A percentile compares a stretch with the other conserved stretches of the same genome.
Conservation (phyloP, 2,329 filamentous ascomycete species). For the Zasmidium cellare region DNA sequence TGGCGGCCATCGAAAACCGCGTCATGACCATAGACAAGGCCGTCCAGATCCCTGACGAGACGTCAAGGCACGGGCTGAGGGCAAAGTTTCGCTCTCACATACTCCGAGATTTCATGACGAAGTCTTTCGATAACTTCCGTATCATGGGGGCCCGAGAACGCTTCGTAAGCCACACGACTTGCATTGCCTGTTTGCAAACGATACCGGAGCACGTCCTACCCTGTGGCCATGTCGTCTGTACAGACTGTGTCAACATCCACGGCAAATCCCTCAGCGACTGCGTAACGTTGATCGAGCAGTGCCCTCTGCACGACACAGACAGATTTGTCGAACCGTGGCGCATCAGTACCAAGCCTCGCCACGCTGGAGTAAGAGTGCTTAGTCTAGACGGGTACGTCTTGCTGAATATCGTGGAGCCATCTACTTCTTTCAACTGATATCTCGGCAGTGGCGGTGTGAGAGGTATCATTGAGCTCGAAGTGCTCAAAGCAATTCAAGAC, state of each 20-base stretch:
- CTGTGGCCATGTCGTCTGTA: conserved; percentile 47
- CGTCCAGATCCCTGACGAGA: too few relatives aligned
- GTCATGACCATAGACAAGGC: too few relatives aligned
- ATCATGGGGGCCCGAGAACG: too few relatives aligned
- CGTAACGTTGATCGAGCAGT: conserved; percentile 11
- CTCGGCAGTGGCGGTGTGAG: conserved; percentile 31
- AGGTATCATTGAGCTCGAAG: conserved; percentile 43
- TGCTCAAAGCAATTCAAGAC: conserved; percentile 39
- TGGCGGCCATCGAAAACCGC: too few relatives aligned
- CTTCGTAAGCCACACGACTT: conserved; percentile 44
- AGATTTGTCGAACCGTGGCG: not conserved
- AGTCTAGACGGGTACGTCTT: conserved; percentile 29
- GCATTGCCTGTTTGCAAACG: conserved; percentile 44
- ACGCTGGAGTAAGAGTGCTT: conserved; percentile 42
- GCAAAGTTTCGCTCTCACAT: too few relatives aligned
- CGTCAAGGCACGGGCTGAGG: too few relatives aligned
- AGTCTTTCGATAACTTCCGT: too few relatives aligned
- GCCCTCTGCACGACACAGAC: conserved; percentile 26
- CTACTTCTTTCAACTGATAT: too few relatives aligned
- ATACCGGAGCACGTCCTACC: conserved; percentile 41
- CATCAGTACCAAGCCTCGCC: conserved; percentile 15
- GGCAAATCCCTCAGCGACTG: conserved; percentile 14
- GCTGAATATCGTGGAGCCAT: too few relatives aligned
- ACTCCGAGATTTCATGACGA: too few relatives aligned
- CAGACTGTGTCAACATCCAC: conserved; percentile 36